Conservation (phyloP, 1,139 yeast species). For the Blastobotrys elegans region DNA sequence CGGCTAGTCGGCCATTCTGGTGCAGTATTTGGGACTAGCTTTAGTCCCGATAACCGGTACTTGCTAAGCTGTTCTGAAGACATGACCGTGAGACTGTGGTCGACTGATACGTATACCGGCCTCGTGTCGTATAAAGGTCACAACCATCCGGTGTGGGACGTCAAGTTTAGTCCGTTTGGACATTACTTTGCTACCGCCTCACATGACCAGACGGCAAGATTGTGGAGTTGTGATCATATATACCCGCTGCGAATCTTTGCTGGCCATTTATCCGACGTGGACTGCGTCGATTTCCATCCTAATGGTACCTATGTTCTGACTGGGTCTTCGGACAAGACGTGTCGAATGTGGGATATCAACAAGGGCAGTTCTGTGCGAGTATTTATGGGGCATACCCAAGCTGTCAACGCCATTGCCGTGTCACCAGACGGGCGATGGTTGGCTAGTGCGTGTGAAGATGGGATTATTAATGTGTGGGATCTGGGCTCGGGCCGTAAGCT, state of each 20-base stretch:
- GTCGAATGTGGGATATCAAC: constrained; percentile 96
- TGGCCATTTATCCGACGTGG: constrained; percentile 96
- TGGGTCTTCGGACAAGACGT: constrained; percentile 91
- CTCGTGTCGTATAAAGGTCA: constrained; percentile 95
- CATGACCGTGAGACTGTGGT: constrained; percentile 89
- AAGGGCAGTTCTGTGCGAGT: constrained; percentile 86
- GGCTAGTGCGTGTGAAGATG: constrained; percentile 94
- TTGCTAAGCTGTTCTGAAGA: constrained; percentile 85
- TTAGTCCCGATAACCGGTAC: constrained; percentile 85
- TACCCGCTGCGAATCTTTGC: constrained; percentile 95
- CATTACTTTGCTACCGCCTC: constrained; percentile 97
- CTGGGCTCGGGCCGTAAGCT: constrained; percentile 84
- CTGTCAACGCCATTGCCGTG: constrained; percentile 78
- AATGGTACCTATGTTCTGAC: constrained; percentile 91
- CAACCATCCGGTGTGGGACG: constrained; percentile 97
- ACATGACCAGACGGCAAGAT: constrained; percentile 93
- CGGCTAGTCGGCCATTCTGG: constrained; percentile 91
- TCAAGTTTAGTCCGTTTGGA: constrained; percentile 87
- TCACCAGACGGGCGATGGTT: constrained; percentile 97
- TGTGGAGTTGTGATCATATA: constrained; percentile 98
- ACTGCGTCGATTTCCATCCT: constrained; percentile 92
- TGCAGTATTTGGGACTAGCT: constrained; percentile 83
- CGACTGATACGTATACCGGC: constrained; percentile 83
- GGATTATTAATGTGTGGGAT: constrained; percentile 88
- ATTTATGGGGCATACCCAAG: constrained; percentile 91